Percentiles rank a stretch among this genome's conserved stretches.
Evolutionary conservation across 1,284 basidiomycete species (phyloP).

Genomic region (Ustilago shanxiensis): DNA sequence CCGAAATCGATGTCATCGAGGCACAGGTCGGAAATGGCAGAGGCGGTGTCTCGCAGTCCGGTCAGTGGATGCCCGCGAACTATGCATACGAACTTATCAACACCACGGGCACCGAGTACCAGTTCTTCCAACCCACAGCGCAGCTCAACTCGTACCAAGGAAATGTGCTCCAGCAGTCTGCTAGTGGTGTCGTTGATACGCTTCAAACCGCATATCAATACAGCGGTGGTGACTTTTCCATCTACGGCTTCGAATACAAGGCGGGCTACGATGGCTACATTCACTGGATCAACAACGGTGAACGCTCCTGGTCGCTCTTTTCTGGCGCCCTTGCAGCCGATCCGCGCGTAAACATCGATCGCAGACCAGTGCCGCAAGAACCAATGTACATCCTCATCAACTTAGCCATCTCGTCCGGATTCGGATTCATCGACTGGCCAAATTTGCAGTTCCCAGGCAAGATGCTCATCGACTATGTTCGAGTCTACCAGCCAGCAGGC

Average conservation of each 20-base stretch:
- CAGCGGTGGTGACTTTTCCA: slow-evolving; percentile 53
- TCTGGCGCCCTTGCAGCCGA: slow-evolving; percentile 80
- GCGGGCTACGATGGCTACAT: slow-evolving; percentile 76
- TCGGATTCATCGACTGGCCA: slow-evolving; percentile 49
- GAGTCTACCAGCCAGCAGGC: slow-evolving; percentile 62
- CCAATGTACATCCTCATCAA: slow-evolving; percentile 67
- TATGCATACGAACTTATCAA: slow-evolving; percentile 64
- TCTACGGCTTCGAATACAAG: slow-evolving; percentile 71
- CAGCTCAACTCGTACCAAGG: slow-evolving; percentile 62
- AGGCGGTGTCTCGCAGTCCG: slow-evolving; percentile 81
- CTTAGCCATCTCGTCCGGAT: slow-evolving; percentile 62
- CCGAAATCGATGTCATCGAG: slow-evolving; percentile 80
- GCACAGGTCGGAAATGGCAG: slow-evolving; percentile 71
- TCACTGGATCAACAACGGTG: slow-evolving; percentile 73
- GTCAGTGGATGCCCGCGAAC: slow-evolving; percentile 80
- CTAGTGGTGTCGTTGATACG: slow-evolving; percentile 57
- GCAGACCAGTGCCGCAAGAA: slow-evolving; percentile 57
- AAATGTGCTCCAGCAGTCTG: slow-evolving; percentile 66
- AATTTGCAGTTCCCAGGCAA: slow-evolving; percentile 46
- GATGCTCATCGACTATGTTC: slow-evolving; percentile 63
- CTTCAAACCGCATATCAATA: slow-evolving; percentile 59
- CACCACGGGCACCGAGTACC: slow-evolving; percentile 59
- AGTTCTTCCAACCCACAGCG: slow-evolving; percentile 46
- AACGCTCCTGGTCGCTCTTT: slow-evolving; percentile 73
- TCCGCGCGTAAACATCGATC: slow-evolving; percentile 50